Conservation (phyloP, 2,329 filamentous ascomycete genomes). For the Blastomyces gilchristii region DNA sequence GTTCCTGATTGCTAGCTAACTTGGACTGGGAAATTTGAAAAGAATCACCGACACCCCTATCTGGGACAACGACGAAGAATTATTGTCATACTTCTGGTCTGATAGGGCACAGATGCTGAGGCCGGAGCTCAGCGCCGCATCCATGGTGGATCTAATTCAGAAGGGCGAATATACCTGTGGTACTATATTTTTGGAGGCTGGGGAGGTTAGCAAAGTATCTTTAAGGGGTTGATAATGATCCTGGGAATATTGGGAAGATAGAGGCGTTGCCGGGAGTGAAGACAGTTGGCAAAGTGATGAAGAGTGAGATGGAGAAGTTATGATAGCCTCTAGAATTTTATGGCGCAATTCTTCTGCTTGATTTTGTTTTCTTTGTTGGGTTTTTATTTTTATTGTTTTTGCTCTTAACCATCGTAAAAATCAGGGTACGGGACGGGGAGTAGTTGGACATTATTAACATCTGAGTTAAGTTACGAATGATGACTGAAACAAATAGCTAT, state of each 20-base stretch:
- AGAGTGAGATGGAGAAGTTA: background rate
- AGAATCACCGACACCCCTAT: slow-evolving; percentile 22
- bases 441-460: too few relatives aligned
- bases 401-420: background rate
- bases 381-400: background rate
- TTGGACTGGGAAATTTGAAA: background rate
- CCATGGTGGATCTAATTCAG: slow-evolving; percentile 22
- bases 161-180: slow-evolving; percentile 17
- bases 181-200: slow-evolving; percentile 10
- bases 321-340: background rate
- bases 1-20: background rate
- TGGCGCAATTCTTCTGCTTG: background rate
- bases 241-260: background rate
- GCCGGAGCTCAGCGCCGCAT: slow-evolving; percentile 20
- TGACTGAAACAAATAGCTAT: too few relatives aligned
- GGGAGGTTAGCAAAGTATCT: background rate
- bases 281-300: background rate
- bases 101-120: slow-evolving; percentile 8
- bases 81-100: background rate
- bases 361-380: background rate
- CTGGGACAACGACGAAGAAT: slow-evolving; percentile 16
- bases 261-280: background rate
- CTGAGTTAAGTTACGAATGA: too few relatives aligned
- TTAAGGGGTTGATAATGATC: background rate
- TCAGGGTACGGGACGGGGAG: too few relatives aligned